Base-by-base conservation (phyloP, 495 filamentous ascomycete genomes). In the Ramalina intermedia region DNA sequence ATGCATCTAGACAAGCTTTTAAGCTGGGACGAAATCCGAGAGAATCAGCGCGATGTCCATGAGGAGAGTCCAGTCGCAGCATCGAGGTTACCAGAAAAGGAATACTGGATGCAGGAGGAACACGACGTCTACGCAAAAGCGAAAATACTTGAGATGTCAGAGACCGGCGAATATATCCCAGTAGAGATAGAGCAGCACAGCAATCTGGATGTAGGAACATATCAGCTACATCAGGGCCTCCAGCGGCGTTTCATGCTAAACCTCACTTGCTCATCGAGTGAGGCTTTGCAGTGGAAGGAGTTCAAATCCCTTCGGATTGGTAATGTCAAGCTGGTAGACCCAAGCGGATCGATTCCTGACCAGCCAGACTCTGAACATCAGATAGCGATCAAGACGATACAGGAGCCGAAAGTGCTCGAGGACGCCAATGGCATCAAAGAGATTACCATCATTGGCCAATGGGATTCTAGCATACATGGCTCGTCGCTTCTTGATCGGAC, bases 21-120 rank as follows among this genome's bases (percentile, higher is more conserved):
- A 4, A 96, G 93, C 64, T 99, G 91, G 91, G 91, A 99, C 63
- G 93, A 95, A 59, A 95, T 99, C 79, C 76, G 87, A 41, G 90
- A 96, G 58, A 67, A 66, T 29, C 61, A 63, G 6, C 69, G 69
- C 26, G 39, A 21, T 23, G 50, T 56, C 8, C 51, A 57, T 4
- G 73, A 79, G 11, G 68, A 70, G n/a, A 61, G 53, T 16, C 71
- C 77, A 51, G 78, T 81, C 57, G 70, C 73, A 58, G 70, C 70
- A 35, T 78, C 88, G 6, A 73, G 91, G 18, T 78, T 99, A 55
- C 80, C 84, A 37, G 91, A 99, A 62, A 78, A 82, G 1, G 87
- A 96, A 53, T 99, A 88, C 61, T 94, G 82, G 58, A 86, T 78
- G 1, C 85, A 94, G 64, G 91, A 96, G 63, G 76, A 84, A 58